Evolutionary conservation across 176 grass and related monocot species (phyloP), one percentile per base, ranked within the genome.

Genomic region (Aechmea fasciata): DNA sequence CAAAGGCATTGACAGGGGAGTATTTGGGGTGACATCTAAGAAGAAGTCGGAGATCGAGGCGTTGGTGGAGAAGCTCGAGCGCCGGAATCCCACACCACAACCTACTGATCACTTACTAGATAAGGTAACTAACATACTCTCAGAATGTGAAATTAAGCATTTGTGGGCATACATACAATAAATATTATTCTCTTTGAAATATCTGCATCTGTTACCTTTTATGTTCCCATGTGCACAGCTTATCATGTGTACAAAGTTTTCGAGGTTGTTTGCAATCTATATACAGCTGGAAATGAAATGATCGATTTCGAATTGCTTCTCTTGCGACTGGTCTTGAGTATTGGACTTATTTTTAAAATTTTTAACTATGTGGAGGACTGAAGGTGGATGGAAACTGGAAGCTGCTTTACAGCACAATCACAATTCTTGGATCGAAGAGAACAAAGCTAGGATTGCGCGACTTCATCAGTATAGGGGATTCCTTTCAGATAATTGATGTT

Each of bases 361-460:
- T 48, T 73, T 78, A 62, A 18, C 33, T 7, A 41, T 41, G 33
- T 41, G 33, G 64, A 63, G 62, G 22, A 71, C 84, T 25, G 26
- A 69, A 96, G 88, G 88, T 92, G 69, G 83, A 87, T 71, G 92
- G 92, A 73, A 80, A 78, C 70, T 96, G 92, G 91, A 95, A 80
- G 81, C 78, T 96, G 75, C 62, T 96, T 77, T 96, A 96, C 10
- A 96, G 85, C 73, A 96, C 92, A 3, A 83, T 96, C 68, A 87
- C 92, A 1, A 87, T 92, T 15, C 83, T 96, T 29, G 92, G 83
- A 5, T 76, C 83, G 17, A 96, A 78, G 81, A 83, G 92, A 57
- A 92, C 92, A 25, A 81, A 83, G 52, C 6, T 96, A 53, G 92
- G 92, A 17, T 65, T 96, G 19, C 69, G 92, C 22, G 88, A 80